Conservation (phyloP, 2,329 filamentous ascomycete genomes). For the Cordyceps cateniannulata region DNA sequence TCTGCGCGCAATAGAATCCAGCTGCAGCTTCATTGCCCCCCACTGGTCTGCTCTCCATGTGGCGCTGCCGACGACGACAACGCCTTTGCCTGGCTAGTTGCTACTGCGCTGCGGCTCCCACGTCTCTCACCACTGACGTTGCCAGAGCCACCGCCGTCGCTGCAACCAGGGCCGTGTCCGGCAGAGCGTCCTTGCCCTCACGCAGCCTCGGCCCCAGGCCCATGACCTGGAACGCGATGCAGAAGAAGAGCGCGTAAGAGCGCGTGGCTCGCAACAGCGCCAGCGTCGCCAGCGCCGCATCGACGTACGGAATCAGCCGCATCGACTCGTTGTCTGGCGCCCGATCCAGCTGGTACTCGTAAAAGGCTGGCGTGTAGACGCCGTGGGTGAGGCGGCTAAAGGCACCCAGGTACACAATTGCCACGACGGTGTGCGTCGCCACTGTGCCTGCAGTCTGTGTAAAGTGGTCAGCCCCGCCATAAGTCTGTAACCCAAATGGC, state of each 20-base stretch:
- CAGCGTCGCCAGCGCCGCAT: constrained; percentile 15
- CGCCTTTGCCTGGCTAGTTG: neutral
- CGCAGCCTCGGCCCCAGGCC: neutral
- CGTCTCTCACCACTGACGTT: neutral
- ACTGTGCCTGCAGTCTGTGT: neutral
- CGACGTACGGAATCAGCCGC: constrained; percentile 15
- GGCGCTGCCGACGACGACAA: too few relatives aligned
- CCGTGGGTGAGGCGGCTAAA: constrained; percentile 20
- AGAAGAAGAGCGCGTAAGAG: neutral
- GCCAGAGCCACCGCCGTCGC: neutral
- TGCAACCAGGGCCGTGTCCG: neutral
- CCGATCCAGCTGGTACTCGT: constrained; percentile 20
- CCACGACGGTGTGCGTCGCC: neutral
- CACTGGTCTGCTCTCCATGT: neutral
- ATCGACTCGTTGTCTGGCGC: constrained; percentile 18
- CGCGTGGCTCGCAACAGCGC: neutral
- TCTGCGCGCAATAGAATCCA: too few relatives aligned
- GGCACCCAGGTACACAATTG: constrained; percentile 15
- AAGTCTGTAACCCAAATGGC: too few relatives aligned
- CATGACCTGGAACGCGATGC: constrained; percentile 1
- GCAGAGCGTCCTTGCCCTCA: neutral
- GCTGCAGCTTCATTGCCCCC: too few relatives aligned
- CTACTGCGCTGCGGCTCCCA: neutral
- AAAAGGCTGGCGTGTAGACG: constrained; percentile 18
- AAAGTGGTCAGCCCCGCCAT: neutral